Base-by-base conservation (phyloP, 2,329 filamentous ascomycete species). In the Calonectria henricotiae region DNA sequence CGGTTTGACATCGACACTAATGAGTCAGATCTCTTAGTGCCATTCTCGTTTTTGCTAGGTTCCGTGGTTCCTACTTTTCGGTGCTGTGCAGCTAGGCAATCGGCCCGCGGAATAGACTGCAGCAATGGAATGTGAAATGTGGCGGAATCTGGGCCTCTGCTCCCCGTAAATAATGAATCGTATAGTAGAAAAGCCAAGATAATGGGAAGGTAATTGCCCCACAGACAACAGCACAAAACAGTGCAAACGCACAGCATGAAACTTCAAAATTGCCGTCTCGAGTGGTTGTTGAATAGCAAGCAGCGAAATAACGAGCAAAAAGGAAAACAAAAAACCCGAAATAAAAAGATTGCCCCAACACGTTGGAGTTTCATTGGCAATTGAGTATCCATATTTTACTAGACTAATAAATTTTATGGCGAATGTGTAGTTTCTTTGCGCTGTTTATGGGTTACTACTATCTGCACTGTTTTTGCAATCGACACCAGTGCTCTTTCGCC, bases 41-140 rank as follows among this genome's bases (percentile, higher is more conserved):
- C 51, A 8, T 4, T 39, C 8, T 35, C 30, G 5, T 2, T 58
- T 17, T 4, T n/a, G 35, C 35, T 32, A 37, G 30, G 15, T 49
- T 32, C 30, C 30, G 27, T 20, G n/a, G n/a, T 54, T 54, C 32
- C 20, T n/a, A 30, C 32, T 54, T 30, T 30, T 30, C 4, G 51
- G 20, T 37, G 32, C 32, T 20, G n/a, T 37, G 20, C 15, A n/a
- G 17, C 20, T 58, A 23, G 51, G 20, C 6, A 58, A 58, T 58
- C 51, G 51, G 51, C 30, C 51, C 51, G 51, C 15, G 30, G 32
- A 17, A 58, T 39, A 58, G 35, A 20, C 13, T 25, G 51, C 20
- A 15, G 8, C 35, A 25, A 25, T 39, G 51, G 51, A 58, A 58
- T 58, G 35, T 13, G 9, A 25, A 39, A 58, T 20, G 12, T 32